These are phyloP conservation scores for Yueomyces sp. DNA, from an alignment of 1,139 yeast species.

Conservation along the genomic window DNA sequence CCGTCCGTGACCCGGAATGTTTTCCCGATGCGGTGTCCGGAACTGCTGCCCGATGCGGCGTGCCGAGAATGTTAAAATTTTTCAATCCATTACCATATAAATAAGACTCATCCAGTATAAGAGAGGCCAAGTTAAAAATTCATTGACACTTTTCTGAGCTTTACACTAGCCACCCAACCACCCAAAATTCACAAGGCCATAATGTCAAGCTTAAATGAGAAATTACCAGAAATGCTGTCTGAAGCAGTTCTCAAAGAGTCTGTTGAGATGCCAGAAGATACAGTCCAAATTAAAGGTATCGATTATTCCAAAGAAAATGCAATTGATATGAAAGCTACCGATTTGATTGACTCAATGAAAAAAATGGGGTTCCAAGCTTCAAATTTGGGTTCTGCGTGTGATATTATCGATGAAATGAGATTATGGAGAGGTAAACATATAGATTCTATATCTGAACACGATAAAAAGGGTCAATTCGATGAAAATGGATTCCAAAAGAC, in stretches of 20 bases:
- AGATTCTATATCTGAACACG: constrained; percentile 54
- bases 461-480: constrained; percentile 62
- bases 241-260: constrained; percentile 88
- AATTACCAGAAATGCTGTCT: constrained; percentile 52
- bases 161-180: background rate
- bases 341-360: constrained; percentile 69
- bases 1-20: too few relatives aligned
- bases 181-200: background rate
- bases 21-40: too few relatives aligned
- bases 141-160: too few relatives aligned
- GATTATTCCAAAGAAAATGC: constrained; percentile 71
- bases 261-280: constrained; percentile 71
- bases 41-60: too few relatives aligned
- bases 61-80: too few relatives aligned
- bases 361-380: constrained; percentile 98
- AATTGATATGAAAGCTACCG: constrained; percentile 62
- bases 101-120: too few relatives aligned
- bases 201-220: constrained; percentile 20
- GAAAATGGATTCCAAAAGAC: constrained; percentile 73
- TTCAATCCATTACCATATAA: too few relatives aligned
- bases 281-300: constrained; percentile 69
- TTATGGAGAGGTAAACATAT: constrained; percentile 75
- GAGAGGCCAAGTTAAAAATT: too few relatives aligned
- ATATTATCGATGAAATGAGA: constrained; percentile 84
- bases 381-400: constrained; percentile 75